Evolutionary conservation across 2,329 filamentous ascomycete species (phyloP), one percentile per base, ranked within the genome.

Genomic region (Akanthomyces muscarius): DNA sequence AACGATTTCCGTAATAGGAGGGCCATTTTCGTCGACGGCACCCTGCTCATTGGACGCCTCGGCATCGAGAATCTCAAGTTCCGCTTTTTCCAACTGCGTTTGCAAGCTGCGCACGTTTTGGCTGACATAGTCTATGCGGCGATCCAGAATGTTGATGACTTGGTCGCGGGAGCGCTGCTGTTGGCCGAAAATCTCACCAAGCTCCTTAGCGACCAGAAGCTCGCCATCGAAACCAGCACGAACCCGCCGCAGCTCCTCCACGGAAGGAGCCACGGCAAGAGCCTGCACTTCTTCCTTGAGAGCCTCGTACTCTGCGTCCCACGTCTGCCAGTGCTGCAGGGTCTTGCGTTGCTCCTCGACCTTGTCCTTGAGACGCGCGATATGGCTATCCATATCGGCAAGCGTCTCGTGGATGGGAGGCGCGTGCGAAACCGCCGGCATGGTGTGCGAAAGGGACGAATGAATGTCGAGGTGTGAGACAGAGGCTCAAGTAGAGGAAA

Each of bases 281-380:
- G 78, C 80, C 59, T 86, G 77, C 36, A 98, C 84, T 70, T 96
- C 91, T 73, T 96, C 91, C 72, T 90, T 92, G 65, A 98, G 82
- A 28, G 88, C 86, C 72, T 97, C 91, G 75, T 98, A 98, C 74
- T 98, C 94, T 54, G 90, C 86, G 73, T 96, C 93, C 85, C 91
- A 96, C 61, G 88, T 88, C 67, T 91, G 89, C 94, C 94, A 99
- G 77, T 96, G 89, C 66, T 87, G 86, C 60, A 98, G 82, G 7
- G 90, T 88, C 70, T 89, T 86, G 62, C 86, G 86, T 23, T 98
- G 83, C 72, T 91, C 69, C 33, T 67, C 66, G 53, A 96, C 83
- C 67, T 89, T 92, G 44, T 86, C 83, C 74, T 97, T 91, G 8
- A 98, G 86, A 65, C 87, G 83, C 67, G 84, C 79, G 18, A 91